These are phyloP conservation scores for Trichoderma sp. DNA, from an alignment of 2,329 filamentous ascomycete species.

Conservation along the genomic window DNA sequence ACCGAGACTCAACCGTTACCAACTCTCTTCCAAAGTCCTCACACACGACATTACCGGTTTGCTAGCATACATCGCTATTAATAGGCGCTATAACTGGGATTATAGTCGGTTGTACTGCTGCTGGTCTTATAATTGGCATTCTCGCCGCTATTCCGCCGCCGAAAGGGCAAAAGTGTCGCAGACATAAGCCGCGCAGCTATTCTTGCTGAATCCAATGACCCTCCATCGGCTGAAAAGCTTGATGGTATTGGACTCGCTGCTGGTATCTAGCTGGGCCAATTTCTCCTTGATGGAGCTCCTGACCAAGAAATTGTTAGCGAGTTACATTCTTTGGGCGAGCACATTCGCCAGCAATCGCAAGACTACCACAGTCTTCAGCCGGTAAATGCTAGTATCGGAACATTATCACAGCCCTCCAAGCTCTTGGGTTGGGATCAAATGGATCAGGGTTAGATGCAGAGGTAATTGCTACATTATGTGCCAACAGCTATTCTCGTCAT, in stretches of 20 bases:
- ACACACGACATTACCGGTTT: not conserved
- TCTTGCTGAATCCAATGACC: not conserved
- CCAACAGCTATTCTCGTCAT: not conserved
- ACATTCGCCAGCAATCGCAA: conserved; percentile 41
- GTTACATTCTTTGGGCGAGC: conserved; percentile 32
- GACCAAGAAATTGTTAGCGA: conserved; percentile 37
- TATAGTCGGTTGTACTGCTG: conserved; percentile 30
- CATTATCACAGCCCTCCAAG: not conserved
- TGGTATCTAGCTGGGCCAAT: conserved; percentile 31
- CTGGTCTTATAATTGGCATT: conserved; percentile 29
- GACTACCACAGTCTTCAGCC: conserved; percentile 36
- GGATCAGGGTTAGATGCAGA: not conserved
- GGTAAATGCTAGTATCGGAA: conserved; percentile 21
- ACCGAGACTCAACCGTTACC: not conserved
- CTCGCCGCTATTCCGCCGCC: conserved; percentile 25
- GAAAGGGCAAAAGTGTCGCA: conserved; percentile 12
- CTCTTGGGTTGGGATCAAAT: not conserved
- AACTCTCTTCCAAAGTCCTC: not conserved
- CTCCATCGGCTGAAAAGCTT: not conserved
- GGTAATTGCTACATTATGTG: not conserved
- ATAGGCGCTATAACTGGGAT: not conserved
- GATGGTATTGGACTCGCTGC: not conserved
- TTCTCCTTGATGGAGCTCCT: conserved; percentile 36
- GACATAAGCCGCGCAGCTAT: not conserved
- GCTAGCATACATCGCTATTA: not conserved